Conservation (phyloP, 2,329 filamentous ascomycete species). For the Phoma sp. region DNA sequence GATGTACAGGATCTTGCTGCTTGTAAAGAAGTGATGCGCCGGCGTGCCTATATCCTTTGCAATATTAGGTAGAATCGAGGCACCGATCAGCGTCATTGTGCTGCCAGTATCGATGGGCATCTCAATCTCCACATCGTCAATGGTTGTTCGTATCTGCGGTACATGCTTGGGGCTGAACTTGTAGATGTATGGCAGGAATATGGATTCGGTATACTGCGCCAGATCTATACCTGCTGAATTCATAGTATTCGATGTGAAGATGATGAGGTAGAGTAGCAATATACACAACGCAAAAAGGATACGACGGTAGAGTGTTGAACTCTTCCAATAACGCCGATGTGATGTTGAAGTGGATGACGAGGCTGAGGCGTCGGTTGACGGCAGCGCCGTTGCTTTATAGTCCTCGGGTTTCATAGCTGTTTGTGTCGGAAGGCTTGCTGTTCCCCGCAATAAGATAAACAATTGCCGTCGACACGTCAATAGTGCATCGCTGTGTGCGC, state of each 20-base stretch:
- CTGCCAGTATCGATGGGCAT: conserved; percentile 46
- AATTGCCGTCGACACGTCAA: conserved; percentile 21
- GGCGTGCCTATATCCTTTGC: conserved; percentile 30
- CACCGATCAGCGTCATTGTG: conserved; percentile 43
- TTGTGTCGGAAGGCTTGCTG: conserved; percentile 18
- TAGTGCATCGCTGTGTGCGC: conserved; percentile 11
- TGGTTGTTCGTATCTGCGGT: conserved; percentile 35
- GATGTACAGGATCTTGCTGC: conserved; percentile 43
- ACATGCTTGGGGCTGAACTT: conserved; percentile 34
- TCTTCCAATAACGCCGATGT: conserved; percentile 10
- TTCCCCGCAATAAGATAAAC: conserved; percentile 14
- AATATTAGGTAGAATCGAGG: conserved; percentile 38
- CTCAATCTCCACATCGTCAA: conserved; percentile 34
- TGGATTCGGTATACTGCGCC: conserved; percentile 28
- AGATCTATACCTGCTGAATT: conserved; percentile 8
- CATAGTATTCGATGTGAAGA: conserved; percentile 21
- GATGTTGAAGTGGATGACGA: conserved; percentile 24
- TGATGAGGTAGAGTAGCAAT: conserved; percentile 7
- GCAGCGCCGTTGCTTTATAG: conserved; percentile 20
- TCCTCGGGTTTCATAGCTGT: conserved; percentile 29
- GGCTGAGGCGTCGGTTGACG: conserved; percentile 2
- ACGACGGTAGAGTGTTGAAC: conserved; percentile 31
- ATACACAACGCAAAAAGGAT: conserved; percentile 9
- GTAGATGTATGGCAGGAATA: conserved; percentile 43
- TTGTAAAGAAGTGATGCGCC: conserved; percentile 42